Conservation (phyloP, 2,329 filamentous ascomycete genomes). For the Colletotrichum shisoi region DNA sequence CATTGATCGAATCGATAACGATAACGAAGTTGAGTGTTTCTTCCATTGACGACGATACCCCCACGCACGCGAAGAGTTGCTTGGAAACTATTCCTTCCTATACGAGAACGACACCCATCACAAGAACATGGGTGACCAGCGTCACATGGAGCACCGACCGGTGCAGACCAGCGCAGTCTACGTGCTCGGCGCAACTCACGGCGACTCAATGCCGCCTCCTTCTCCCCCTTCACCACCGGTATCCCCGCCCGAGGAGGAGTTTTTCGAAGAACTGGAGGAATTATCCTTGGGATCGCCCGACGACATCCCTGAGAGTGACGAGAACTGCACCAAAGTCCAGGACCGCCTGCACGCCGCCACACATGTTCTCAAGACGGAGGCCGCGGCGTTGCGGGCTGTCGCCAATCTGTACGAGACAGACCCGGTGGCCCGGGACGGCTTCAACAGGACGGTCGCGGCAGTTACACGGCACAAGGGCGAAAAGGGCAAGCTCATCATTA, state of each 20-base stretch:
- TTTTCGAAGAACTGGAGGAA: slow-evolving; percentile 36
- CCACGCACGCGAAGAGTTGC: too few species aligned
- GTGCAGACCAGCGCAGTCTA: slow-evolving; percentile 63
- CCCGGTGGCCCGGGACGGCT: slow-evolving; percentile 69
- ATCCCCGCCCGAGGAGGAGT: slow-evolving; percentile 34
- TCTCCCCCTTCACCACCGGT: slow-evolving; percentile 57
- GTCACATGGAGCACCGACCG: slow-evolving; percentile 49
- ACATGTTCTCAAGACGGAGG: slow-evolving; percentile 87
- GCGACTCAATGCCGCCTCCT: slow-evolving; percentile 55
- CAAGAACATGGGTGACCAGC: slow-evolving; percentile 36
- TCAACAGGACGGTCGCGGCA: slow-evolving; percentile 74
- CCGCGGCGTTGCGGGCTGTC: slow-evolving; percentile 77
- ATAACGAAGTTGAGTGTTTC: slow-evolving; percentile 28
- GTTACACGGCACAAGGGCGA: slow-evolving; percentile 69
- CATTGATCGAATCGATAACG: slow-evolving; percentile 15
- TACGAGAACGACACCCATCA: neutral
- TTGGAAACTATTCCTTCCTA: neutral
- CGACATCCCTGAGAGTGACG: slow-evolving; percentile 41
- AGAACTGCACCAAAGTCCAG: slow-evolving; percentile 39
- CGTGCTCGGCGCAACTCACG: slow-evolving; percentile 52
- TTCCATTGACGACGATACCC: neutral
- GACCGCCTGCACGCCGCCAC: slow-evolving; percentile 69
- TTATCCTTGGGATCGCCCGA: slow-evolving; percentile 36
- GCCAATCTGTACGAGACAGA: slow-evolving; percentile 78
- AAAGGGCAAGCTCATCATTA: slow-evolving; percentile 79